Percentiles rank a stretch among this genome's conserved stretches.
These are phyloP conservation scores for Arctium minus DNA, from an alignment of 129 eudicot species.

Conservation along the genomic window DNA sequence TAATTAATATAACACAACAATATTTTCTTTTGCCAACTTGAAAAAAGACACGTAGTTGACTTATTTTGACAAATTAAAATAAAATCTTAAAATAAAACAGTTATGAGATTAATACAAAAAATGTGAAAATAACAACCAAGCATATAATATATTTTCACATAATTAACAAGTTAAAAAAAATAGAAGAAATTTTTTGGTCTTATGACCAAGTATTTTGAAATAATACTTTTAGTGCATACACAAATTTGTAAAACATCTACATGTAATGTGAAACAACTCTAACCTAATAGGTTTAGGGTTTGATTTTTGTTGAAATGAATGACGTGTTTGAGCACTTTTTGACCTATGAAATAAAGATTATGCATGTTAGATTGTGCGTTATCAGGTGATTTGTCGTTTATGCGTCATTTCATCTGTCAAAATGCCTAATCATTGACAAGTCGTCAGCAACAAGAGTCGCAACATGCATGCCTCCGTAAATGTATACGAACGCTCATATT, in stretches of 20 bases:
- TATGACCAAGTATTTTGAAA: no score
- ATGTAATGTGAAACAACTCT: not conserved
- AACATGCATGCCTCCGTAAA: not conserved
- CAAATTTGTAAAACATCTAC: no score
- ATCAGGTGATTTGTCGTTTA: conserved; percentile 4
- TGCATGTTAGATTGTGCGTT: not conserved
- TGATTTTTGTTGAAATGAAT: not conserved
- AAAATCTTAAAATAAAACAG: no score
- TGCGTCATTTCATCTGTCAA: not conserved
- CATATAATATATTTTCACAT: no score
- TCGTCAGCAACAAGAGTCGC: not conserved
- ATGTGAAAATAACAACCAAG: no score
- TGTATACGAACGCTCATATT: not conserved
- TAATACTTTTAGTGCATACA: not conserved
- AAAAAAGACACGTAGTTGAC: no score
- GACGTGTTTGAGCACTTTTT: not conserved
- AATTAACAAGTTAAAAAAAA: not conserved
- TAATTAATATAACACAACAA: no score
- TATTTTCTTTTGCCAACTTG: not conserved
- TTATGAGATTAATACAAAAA: no score
- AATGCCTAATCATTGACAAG: not conserved
- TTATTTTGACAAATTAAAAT: no score
- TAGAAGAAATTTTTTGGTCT: no score
- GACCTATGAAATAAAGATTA: not conserved
- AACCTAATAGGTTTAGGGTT: not conserved